phyloP scores from a whole-genome alignment of 495 filamentous ascomycete species.

The Penicillium macrosclerotiorum region DNA sequence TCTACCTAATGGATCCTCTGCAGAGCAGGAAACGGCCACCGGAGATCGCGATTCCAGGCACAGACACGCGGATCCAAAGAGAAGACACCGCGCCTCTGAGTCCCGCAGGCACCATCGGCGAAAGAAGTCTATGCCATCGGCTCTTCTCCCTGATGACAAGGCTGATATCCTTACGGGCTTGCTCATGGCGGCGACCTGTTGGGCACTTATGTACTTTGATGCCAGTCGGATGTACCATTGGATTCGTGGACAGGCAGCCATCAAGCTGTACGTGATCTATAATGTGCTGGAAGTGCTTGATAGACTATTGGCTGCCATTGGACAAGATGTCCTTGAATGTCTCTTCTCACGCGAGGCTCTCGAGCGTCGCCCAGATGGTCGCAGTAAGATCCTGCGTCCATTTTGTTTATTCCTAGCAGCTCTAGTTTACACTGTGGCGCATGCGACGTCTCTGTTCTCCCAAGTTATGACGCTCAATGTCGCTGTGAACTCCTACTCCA shows the following conservation, averaged over 20 bases:
- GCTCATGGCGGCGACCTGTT: constrained; percentile 79
- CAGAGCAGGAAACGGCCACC: constrained; percentile 1
- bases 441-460: constrained; percentile 87
- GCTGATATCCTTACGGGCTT: constrained; percentile 90
- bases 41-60: constrained; percentile 23
- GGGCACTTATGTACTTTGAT: constrained; percentile 86
- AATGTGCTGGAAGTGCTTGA: constrained; percentile 92
- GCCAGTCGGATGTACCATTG: constrained; percentile 98
- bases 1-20: constrained; percentile 13
- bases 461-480: constrained; percentile 98
- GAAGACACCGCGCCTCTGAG: constrained; percentile 32
- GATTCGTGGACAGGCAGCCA: constrained; percentile 91
- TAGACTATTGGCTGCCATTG: constrained; percentile 81
- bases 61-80: constrained; percentile 22
- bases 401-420: constrained; percentile 89
- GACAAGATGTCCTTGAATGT: constrained; percentile 95
- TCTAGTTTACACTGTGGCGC: constrained; percentile 80
- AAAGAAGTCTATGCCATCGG: constrained; percentile 80
- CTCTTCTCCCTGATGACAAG: constrained; percentile 82
- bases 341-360: constrained; percentile 90
- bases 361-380: constrained; percentile 79
- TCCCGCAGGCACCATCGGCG: constrained; percentile 59
- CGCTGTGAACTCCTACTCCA: constrained; percentile 97
- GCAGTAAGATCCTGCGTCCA: constrained; percentile 88
- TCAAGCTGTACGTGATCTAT: constrained; percentile 98